Evolutionary conservation across 148 eudicot genomes (phyloP).

Genomic region (Camellia granthamiana): DNA sequence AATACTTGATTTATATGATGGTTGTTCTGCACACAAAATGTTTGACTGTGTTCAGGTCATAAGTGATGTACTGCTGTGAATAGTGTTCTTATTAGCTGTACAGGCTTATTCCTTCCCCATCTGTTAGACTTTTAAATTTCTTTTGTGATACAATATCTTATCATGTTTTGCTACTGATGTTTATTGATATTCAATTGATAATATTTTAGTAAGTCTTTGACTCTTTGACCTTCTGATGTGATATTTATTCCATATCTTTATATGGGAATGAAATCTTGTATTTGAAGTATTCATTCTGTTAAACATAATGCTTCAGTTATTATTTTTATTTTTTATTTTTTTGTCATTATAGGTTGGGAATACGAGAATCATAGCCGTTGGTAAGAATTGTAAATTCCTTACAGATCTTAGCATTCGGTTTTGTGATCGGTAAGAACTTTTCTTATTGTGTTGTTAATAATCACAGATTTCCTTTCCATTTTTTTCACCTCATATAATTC

Average conservation of each 20-base stretch:
- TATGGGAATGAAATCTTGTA: too few relatives aligned
- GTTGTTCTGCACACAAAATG: not conserved
- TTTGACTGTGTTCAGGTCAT: not conserved
- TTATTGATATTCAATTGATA: not conserved
- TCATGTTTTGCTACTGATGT: not conserved
- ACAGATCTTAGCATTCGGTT: conserved; percentile 73
- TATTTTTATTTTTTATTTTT: not conserved
- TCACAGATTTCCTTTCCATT: too few relatives aligned
- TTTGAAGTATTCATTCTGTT: not conserved
- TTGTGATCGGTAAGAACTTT: conserved; percentile 64
- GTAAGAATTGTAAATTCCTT: conserved; percentile 70
- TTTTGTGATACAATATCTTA: not conserved
- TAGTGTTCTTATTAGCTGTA: not conserved
- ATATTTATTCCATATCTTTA: too few relatives aligned
- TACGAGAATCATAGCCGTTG: conserved; percentile 67
- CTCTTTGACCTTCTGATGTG: not conserved
- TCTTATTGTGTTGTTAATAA: not conserved
- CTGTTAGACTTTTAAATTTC: not conserved
- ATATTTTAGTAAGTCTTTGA: not conserved
- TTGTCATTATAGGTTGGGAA: conserved; percentile 56
- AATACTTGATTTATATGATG: not conserved
- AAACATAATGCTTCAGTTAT: not conserved
- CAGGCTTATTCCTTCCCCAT: not conserved
- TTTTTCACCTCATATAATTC: too few relatives aligned
- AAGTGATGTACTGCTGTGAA: not conserved